Evolutionary conservation across 257 asterid genomes (phyloP).

Genomic region (Thymus mandschuricus): DNA sequence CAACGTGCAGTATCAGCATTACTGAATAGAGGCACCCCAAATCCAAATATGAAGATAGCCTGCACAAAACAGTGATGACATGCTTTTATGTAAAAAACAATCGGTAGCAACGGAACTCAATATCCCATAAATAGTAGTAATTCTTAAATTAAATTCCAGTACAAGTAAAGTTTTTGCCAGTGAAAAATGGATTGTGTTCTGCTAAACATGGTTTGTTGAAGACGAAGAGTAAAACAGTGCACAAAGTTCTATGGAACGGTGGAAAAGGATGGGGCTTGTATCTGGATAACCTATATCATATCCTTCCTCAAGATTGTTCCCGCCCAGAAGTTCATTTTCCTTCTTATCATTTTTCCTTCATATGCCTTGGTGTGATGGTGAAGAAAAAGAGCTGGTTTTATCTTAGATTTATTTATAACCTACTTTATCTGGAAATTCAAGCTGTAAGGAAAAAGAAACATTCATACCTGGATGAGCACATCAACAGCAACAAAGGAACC

Average conservation of each 20-base stretch:
- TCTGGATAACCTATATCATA: no score
- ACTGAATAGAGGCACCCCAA: slow-evolving; percentile 69
- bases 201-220: background rate
- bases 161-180: slow-evolving; percentile 6
- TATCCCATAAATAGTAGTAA: background rate
- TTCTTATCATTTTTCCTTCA: background rate
- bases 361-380: background rate
- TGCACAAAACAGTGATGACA: slow-evolving; percentile 34
- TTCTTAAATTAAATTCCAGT: background rate
- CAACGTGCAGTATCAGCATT: slow-evolving; percentile 50
- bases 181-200: background rate
- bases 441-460: background rate
- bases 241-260: background rate
- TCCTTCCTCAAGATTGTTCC: background rate
- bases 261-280: background rate
- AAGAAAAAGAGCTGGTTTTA: background rate
- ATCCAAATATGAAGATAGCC: slow-evolving; percentile 79
- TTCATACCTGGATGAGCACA: slow-evolving; percentile 75
- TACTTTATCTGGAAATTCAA: background rate
- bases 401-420: background rate
- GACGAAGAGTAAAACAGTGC: background rate
- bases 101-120: background rate
- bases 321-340: background rate
- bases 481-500: slow-evolving; percentile 79
- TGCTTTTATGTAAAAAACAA: background rate